These are phyloP conservation scores for Diospyros kaki DNA, from an alignment of 148 eudicot species.

Conservation along the genomic window DNA sequence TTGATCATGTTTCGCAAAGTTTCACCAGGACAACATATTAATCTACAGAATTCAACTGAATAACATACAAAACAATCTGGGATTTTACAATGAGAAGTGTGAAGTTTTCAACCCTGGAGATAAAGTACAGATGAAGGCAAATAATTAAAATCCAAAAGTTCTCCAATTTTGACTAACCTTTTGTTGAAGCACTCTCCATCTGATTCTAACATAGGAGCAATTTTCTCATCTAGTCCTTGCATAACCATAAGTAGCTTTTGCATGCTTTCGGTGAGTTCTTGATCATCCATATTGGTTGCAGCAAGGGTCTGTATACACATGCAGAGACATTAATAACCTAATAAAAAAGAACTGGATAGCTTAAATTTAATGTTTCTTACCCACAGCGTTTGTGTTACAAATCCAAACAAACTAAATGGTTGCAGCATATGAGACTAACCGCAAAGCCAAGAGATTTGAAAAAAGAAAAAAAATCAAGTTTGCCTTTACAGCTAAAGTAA, in stretches of 20 bases:
- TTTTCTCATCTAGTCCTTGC: slow-evolving; percentile 83
- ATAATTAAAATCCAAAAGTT: slow-evolving; percentile 9
- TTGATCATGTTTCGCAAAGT: background rate
- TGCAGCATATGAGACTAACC: background rate
- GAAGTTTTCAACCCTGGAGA: background rate
- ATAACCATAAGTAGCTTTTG: slow-evolving; percentile 90
- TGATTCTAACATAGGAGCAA: slow-evolving; percentile 84
- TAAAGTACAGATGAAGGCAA: background rate
- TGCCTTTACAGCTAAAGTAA: background rate
- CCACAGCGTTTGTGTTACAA: slow-evolving; percentile 2
- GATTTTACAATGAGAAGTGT: background rate
- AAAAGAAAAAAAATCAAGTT: background rate
- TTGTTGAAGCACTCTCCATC: slow-evolving; percentile 85
- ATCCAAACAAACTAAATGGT: background rate
- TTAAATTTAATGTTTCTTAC: background rate
- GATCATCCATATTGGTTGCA: slow-evolving; percentile 84
- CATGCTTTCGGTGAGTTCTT: slow-evolving; percentile 82
- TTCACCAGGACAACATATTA: background rate
- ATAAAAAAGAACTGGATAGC: background rate
- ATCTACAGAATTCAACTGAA: background rate
- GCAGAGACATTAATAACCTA: background rate
- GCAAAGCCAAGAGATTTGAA: background rate
- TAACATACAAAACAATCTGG: background rate
- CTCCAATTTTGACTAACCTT: slow-evolving; percentile 43
- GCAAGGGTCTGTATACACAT: slow-evolving; percentile 66